phyloP scores from a whole-genome alignment of 73 alveolate species.

The Tetrahymena elliotti region DNA sequence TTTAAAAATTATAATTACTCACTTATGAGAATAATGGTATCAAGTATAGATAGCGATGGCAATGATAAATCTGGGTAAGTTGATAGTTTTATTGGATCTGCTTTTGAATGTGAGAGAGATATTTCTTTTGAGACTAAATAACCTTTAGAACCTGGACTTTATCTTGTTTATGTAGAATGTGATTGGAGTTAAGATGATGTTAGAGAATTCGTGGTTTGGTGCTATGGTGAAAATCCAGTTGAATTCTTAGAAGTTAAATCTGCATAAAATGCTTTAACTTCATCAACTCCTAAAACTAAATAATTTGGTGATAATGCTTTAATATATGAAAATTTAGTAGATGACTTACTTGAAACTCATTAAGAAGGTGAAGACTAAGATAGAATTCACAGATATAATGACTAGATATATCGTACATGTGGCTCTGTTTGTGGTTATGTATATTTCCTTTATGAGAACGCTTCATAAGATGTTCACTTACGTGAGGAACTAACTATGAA shows the following conservation, averaged over 20 bases:
- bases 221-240: slow-evolving; percentile 19
- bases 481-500: slow-evolving; percentile 2
- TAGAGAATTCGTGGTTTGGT: slow-evolving; percentile 21
- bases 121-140: slow-evolving; percentile 54
- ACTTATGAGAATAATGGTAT: slow-evolving; percentile 30
- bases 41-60: slow-evolving; percentile 19
- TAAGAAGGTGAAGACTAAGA: slow-evolving; percentile 17
- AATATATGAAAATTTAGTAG: background rate
- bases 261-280: background rate
- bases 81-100: slow-evolving; percentile 65
- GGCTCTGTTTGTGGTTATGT: slow-evolving; percentile 32
- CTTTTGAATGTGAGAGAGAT: slow-evolving; percentile 80
- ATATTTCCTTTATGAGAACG: slow-evolving; percentile 26
- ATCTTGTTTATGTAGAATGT: slow-evolving; percentile 73
- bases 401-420: slow-evolving; percentile 7
- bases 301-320: background rate
- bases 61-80: slow-evolving; percentile 12
- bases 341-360: slow-evolving; percentile 26
- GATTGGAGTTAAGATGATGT: slow-evolving; percentile 50
- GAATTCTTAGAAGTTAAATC: slow-evolving; percentile 15
- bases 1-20: slow-evolving; percentile 60
- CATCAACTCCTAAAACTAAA: background rate
- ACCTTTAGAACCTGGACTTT: slow-evolving; percentile 70
- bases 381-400: slow-evolving; percentile 5
- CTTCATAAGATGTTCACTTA: background rate